A percentile compares a stretch with the other conserved stretches of the same genome.
These are phyloP conservation scores for Populus hybrid DNA, from an alignment of 441 rosid species.

Conservation along the genomic window DNA sequence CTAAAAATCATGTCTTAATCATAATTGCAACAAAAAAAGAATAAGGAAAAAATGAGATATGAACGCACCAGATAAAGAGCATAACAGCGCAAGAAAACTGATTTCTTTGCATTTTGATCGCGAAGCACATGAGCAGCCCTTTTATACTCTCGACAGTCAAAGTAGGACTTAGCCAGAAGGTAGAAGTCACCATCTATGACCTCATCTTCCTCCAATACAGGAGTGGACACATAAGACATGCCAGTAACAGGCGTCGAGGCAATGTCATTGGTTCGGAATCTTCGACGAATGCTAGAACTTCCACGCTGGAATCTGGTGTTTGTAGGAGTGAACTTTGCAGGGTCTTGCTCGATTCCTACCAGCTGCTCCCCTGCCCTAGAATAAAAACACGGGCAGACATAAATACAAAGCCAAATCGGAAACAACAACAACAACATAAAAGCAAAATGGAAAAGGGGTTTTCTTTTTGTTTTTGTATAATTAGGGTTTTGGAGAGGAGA, in stretches of 20 bases:
- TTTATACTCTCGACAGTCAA: slow-evolving; percentile 77
- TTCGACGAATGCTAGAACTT: slow-evolving; percentile 83
- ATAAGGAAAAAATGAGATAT: background rate
- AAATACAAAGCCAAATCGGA: background rate
- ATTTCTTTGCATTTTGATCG: slow-evolving; percentile 71
- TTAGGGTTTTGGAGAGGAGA: slow-evolving; percentile 42
- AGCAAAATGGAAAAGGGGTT: background rate
- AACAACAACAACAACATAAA: background rate
- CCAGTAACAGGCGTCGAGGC: slow-evolving; percentile 63
- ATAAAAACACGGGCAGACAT: background rate
- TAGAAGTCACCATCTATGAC: slow-evolving; percentile 63
- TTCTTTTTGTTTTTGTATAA: slow-evolving; percentile 9
- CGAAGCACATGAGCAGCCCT: slow-evolving; percentile 84
- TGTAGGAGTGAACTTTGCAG: slow-evolving; percentile 71
- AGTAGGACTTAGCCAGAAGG: slow-evolving; percentile 75
- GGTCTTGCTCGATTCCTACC: slow-evolving; percentile 87
- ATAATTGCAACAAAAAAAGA: background rate
- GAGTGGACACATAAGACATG: slow-evolving; percentile 68
- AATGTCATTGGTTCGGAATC: slow-evolving; percentile 72
- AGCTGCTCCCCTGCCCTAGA: slow-evolving; percentile 91
- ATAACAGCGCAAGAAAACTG: slow-evolving; percentile 77
- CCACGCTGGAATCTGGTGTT: slow-evolving; percentile 94
- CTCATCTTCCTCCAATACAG: slow-evolving; percentile 77
- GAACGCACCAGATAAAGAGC: slow-evolving; percentile 80
- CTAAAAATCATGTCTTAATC: background rate